Conservation (phyloP, 257 asterid species). For the Nicotiana attenuata region DNA sequence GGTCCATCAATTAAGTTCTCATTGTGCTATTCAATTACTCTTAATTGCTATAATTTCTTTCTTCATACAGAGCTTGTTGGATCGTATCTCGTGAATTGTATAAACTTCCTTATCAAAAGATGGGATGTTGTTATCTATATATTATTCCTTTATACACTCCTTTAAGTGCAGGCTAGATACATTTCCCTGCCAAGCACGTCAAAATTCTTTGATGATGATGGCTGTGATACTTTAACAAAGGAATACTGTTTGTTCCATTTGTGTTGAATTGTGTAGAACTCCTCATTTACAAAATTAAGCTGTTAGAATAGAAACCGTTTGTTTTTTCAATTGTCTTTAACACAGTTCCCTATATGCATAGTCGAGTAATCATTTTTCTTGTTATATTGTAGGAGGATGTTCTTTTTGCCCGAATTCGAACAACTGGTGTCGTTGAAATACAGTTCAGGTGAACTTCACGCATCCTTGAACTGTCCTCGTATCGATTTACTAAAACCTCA, state of each 20-base stretch:
- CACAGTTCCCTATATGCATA: background rate
- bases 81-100: background rate
- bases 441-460: slow-evolving; percentile 77
- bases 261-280: background rate
- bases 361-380: slow-evolving; percentile 13
- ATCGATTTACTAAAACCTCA: background rate
- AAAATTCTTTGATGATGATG: background rate
- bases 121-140: background rate
- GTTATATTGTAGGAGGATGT: slow-evolving; percentile 78
- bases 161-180: background rate
- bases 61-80: background rate
- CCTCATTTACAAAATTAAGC: background rate
- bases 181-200: background rate
- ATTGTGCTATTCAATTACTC: background rate
- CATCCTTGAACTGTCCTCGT: background rate
- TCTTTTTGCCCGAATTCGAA: slow-evolving; percentile 96
- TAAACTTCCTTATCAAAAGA: background rate
- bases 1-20: background rate
- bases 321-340: background rate
- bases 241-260: background rate
- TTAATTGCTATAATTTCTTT: background rate
- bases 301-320: background rate
- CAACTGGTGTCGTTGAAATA: slow-evolving; percentile 96
- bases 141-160: background rate
- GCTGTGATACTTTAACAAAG: background rate